Evolutionary conservation across 768 basidiomycete species (phyloP), one percentile per base, ranked within the genome.

Genomic region (Clitopilus passeckerianus): DNA sequence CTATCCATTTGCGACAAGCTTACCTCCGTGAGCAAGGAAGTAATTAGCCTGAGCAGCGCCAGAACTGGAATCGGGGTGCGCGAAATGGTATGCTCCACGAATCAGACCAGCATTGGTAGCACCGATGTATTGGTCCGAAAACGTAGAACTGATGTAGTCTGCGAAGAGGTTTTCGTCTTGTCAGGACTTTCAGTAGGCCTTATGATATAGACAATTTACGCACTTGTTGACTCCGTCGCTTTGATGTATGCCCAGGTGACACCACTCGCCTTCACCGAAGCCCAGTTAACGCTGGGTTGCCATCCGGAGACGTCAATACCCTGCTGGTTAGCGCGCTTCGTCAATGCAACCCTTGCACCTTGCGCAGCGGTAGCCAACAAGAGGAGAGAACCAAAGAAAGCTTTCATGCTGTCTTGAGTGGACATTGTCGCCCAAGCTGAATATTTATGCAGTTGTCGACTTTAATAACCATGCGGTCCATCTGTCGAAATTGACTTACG

Each of bases 31-130:
- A 1, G 74, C 74, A 6, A 85, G 67, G 71, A 86, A 87, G 68
- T 72, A 85, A 2, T 71, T 71, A 6, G 84, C 85, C 65, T 87
- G 86, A 10, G 74, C 65, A 0, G 83, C 83, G 18, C 86, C 85
- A n/a, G 75, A 74, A 18, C 78, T 79, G n/a, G 44, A 46, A 61
- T 80, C 76, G 0, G 84, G 85, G 58, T 74, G 83, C 0, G 84
- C 84, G 43, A 64, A 64, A 55, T 60, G 63, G 24, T 64, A 62
- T 18, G 59, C 61, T 1, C 86, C 86, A 16, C 84, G 79, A 46
- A 85, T 84, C 53, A 86, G 66, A 7, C 79, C 80, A 3, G 74
- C 80, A 23, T 77, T 73, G 0, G 82, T 82, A 4, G 84, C 83
- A 12, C 83, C 83, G 0, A 56, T 75, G 63, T 83, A 86, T 62